Base-by-base conservation (phyloP, 2,329 filamentous ascomycete genomes). In the Diaporthe sp. region DNA sequence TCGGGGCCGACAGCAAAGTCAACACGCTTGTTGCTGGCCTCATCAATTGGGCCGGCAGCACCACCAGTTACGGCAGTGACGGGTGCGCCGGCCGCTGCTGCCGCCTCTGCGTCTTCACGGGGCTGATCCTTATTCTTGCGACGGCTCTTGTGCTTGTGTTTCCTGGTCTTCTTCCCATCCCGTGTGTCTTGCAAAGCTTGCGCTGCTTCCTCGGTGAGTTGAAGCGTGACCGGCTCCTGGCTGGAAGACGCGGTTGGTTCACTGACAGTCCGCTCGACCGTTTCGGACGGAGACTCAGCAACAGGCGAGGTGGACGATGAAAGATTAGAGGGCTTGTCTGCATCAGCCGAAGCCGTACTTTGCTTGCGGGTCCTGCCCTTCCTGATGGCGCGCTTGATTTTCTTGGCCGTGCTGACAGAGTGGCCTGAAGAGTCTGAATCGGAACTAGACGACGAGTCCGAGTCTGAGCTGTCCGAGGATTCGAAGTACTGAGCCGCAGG, bases 401-500 rank as follows among this genome's bases (percentile, higher is more conserved):
- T 89, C 79, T 91, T 92, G 1, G 90, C 89, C 0, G 89, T 91
- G 25, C 75, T 77, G 13, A 72, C 71, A 2, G 80, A 82, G 4
- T 74, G 75, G 77, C 91, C 89, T 1, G 79, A 80, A 2, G 90
- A 92, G 44, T 88, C 90, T 4, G 88, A 90, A 78, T 92, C 91
- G 0, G 89, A 91, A 61, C 81, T 85, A 0, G 86, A 88, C 0
- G 85, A 87, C 25, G 84, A 79, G 15, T 77, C 77, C 15, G 77
- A 76, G 55, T 81, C 79, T 2, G 80, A 82, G 44, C 79, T 81
- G 10, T 88, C 90, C 42, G 84, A 90, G 79, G 59, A 82, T 66
- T 93, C 90, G 82, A 94, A 88, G 74, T 93, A 91, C 61, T 92
- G 89, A 12, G 90, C 90, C 9, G 93, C 84, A 1, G 94, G 88